Base-by-base conservation (phyloP, 768 basidiomycete species). In the Nidularia pulvinata region DNA sequence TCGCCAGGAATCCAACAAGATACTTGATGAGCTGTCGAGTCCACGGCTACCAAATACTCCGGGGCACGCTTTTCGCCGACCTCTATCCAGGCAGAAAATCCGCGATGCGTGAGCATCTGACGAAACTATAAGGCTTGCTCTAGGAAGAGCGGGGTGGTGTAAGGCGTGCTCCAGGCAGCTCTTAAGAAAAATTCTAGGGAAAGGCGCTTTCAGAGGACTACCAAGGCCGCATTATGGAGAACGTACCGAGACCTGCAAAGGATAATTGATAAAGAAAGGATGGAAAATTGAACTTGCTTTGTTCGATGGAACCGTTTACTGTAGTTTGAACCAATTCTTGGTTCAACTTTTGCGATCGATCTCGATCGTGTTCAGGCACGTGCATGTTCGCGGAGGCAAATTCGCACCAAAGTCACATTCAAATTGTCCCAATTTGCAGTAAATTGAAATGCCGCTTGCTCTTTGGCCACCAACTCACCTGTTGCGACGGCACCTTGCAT, bases 1-100 rank as follows among this genome's bases (percentile, higher is more conserved):
- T 81, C 75, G 53, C 86, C 80, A 6, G 84, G 80, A 58, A 90
- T 82, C 86, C 86, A 89, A 61, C 89, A 89, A 5, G 82, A 82
- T 6, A 85, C 77, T 7, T 72, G 73, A 55, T 80, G 65, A 4
- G 65, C 58, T 5, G 68, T 66, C 4, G 62, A 57, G 51, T 87
- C 82, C 33, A 81, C 66, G 5, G 78, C 73, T 6, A 78, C 71
- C n/a, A 85, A 66, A 64, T 85, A 82, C 64, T 88, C 86, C 4
- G 71, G 75, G 9, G 89, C 60, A 9, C 66, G 61, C 52, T 72
- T 58, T 4, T 77, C 81, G 33, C 82, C 77, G 39, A 75, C 79
- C 35, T 73, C 71, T 50, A 91, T 83, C 84, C 88, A 90, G 22
- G 88, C 86, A 11, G 85, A 85, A 67, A 88, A 89, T 5, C 78